Evolutionary conservation across 768 basidiomycete species (phyloP), one percentile per base, ranked within the genome.

Genomic region (Pleurotus sapidus): DNA sequence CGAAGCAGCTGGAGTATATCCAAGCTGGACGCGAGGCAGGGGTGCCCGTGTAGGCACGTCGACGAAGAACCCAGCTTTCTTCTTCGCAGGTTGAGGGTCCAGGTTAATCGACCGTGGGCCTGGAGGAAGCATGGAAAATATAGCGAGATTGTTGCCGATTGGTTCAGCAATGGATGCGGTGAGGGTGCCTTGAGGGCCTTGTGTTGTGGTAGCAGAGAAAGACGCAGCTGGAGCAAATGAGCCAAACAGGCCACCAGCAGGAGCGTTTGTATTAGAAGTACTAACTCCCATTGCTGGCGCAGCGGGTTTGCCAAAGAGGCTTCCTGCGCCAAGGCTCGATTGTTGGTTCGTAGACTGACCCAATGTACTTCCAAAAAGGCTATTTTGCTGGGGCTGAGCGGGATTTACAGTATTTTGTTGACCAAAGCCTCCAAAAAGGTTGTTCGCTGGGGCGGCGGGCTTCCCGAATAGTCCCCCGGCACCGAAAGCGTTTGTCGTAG

Each of bases 141-240:
- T 86, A 3, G 86, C 87, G 51, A 91, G 68, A 59, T 88, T 87
- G 49, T 83, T 77, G 30, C 81, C 83, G 60, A 93, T 87, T 6
- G 91, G 91, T 68, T 95, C 90, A 24, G 90, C 87, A 65, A 98
- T 92, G 17, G 95, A 95, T 1, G 93, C 91, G 7, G 88, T 89
- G 54, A 96, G 74, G 0, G 79, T 70, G 38, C 84, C 84, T 70
- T 84, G 83, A 42, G 76, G 74, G 30, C 72, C 82, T n/a, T 76
- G 72, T 55, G 73, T 71, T 46, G 67, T 67, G 30, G 81, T 80
- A 9, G 74, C 68, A 47, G 75, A 76, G 24, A 83, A 70, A 58
- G 67, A 37, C 58, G 70, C 59, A 56, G 68, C 64, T 57, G 65
- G 68, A 23, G 71, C 75, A 37, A 77, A 68, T 9, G 75, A 64